These are phyloP conservation scores for Phytophthora syringae DNA, from an alignment of 352 stramenopile genomes.

Conservation along the genomic window DNA sequence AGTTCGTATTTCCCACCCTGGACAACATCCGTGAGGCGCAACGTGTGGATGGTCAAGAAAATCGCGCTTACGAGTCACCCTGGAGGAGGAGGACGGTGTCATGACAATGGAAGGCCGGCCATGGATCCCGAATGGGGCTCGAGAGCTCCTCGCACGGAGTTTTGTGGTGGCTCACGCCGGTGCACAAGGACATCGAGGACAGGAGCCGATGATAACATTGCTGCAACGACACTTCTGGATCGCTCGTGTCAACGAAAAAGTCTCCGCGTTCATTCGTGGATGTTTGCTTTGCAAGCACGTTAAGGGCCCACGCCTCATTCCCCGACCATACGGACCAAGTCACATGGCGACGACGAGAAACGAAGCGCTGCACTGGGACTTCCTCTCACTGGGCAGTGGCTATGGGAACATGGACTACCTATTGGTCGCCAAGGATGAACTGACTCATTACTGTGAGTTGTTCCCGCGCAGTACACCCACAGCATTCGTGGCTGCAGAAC, in stretches of 20 bases:
- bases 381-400: conserved; percentile 11
- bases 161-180: conserved; percentile 18
- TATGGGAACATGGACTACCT: conserved; percentile 13
- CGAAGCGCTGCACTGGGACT: conserved; percentile 23
- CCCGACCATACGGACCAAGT: conserved; percentile 7
- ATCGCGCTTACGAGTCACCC: background rate
- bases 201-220: background rate
- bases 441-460: conserved; percentile 23
- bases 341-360: conserved; percentile 1
- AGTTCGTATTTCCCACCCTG: conserved; percentile 3
- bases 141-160: background rate
- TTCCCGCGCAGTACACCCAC: conserved; percentile 9
- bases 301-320: conserved; percentile 5
- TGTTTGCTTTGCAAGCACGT: conserved; percentile 21
- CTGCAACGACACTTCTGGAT: conserved; percentile 2
- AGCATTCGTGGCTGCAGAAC: conserved; percentile 4
- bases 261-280: background rate
- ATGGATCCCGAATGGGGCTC: conserved; percentile 8
- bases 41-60: background rate
- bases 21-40: conserved; percentile 6
- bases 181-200: conserved; percentile 13
- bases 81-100: background rate
- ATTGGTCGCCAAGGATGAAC: conserved; percentile 14
- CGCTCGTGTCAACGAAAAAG: background rate
- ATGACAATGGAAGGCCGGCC: background rate